Conservation (phyloP, 768 basidiomycete species). For the Suillus hirtellus region DNA sequence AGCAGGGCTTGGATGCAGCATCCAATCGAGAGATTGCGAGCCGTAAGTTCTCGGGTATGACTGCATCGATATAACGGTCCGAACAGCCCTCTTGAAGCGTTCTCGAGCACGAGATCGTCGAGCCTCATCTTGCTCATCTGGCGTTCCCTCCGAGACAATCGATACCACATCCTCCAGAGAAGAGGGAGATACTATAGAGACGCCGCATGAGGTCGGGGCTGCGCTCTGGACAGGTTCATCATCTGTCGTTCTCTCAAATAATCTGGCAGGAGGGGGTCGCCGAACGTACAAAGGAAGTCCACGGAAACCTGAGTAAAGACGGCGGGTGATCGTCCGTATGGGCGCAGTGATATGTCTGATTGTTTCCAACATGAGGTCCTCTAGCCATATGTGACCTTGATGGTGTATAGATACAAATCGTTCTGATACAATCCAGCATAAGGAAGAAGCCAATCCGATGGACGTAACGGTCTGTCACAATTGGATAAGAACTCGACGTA, state of each 20-base stretch:
- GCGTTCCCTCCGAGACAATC: conserved; percentile 28
- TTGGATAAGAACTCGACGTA: conserved; percentile 15
- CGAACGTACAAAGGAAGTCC: conserved; percentile 3
- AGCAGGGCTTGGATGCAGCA: neutral
- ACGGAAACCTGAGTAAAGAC: conserved; percentile 5
- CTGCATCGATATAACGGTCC: conserved; percentile 47
- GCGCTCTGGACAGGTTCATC: neutral
- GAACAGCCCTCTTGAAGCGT: conserved; percentile 45
- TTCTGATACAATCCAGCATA: conserved; percentile 53
- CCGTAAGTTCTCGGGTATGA: neutral
- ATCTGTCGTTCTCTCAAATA: neutral
- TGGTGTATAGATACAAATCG: conserved; percentile 49
- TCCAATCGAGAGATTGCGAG: conserved; percentile 1
- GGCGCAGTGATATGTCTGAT: conserved; percentile 24
- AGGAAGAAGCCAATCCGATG: conserved; percentile 49
- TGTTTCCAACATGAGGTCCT: conserved; percentile 39
- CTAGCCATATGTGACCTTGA: conserved; percentile 52
- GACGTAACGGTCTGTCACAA: conserved; percentile 34
- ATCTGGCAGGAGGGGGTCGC: neutral
- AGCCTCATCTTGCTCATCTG: conserved; percentile 25
- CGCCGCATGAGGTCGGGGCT: neutral
- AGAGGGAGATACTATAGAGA: neutral
- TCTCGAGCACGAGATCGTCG: conserved; percentile 32
- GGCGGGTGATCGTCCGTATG: neutral
- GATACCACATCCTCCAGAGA: conserved; percentile 22